Evolutionary conservation across 495 filamentous ascomycete genomes (phyloP).

Genomic region (Podospora appendiculata): DNA sequence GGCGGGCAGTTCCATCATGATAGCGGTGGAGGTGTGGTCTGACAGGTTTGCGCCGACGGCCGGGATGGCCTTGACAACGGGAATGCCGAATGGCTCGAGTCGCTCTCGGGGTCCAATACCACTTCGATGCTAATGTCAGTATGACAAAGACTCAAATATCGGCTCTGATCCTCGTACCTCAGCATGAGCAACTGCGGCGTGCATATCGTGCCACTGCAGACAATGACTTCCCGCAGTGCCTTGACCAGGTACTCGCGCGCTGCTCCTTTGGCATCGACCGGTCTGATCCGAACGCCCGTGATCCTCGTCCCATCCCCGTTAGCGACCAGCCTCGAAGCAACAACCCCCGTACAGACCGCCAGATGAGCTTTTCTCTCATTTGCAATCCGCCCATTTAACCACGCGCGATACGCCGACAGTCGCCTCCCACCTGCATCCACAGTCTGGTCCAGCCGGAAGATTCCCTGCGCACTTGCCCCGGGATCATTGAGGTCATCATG

Average conservation of each 20-base stretch:
- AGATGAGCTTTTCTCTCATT: constrained; percentile 6
- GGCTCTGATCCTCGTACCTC: not conserved
- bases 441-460: constrained; percentile 14
- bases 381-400: constrained; percentile 7
- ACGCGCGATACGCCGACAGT: constrained; percentile 13
- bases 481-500: constrained; percentile 13
- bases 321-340: constrained; percentile 13
- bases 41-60: constrained; percentile 14
- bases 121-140: not conserved
- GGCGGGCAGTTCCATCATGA: constrained; percentile 14
- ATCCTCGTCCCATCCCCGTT: constrained; percentile 2
- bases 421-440: constrained; percentile 12
- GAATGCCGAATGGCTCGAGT: constrained; percentile 52
- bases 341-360: constrained; percentile 14
- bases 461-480: constrained; percentile 9
- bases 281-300: constrained; percentile 8
- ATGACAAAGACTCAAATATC: not conserved
- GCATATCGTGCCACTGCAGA: constrained; percentile 13
- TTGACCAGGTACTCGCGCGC: constrained; percentile 8
- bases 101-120: constrained; percentile 16
- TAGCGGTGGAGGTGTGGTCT: constrained; percentile 15
- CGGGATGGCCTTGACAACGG: constrained; percentile 41
- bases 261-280: not conserved
- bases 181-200: constrained; percentile 21
- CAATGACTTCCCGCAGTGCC: constrained; percentile 16